Evolutionary conservation across 2,329 filamentous ascomycete genomes (phyloP), one percentile per base, ranked within the genome.

Genomic region (Tolypocladium tropicale): DNA sequence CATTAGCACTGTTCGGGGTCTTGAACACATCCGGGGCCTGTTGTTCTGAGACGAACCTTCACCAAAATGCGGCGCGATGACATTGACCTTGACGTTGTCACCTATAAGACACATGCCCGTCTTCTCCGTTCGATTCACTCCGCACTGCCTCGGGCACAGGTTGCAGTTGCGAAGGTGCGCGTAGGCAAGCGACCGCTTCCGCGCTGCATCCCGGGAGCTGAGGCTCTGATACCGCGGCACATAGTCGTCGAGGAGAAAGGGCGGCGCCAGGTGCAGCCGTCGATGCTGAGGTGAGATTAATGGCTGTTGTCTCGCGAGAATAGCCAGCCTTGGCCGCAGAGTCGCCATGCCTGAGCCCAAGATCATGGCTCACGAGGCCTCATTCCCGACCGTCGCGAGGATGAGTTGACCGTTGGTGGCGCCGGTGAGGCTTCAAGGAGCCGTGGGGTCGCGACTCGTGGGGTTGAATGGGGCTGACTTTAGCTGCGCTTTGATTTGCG

Each of bases 11-110:
- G 9, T 4, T 10, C 18, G 34, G n/a, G 30, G 37, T 51, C 53
- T 14, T 7, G 21, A 48, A 18, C 6, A 49, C 28, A 6, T 32
- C 11, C 14, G 23, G 12, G 25, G 23, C 28, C 21, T 11, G 14
- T 37, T 3, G 36, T 18, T n/a, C n/a, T n/a, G n/a, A 11, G 52
- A 70, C 75, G 61, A 59, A 80, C 78, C 83, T 76, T 93, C 89
- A 48, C 89, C 89, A 68, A 92, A 92, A 70, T 94, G 90, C 53
- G 89, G 90, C 57, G 89, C 89, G 61, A 95, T 90, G 9, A 89
- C 88, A 67, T 90, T 91, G 62, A 94, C 88, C 64, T 90, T 90
- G 56, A 84, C 88, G 51, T 80, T 85, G 57, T 86, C 79, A 16
- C 89, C 89, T 62, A 94, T 87, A 57, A 94, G 75, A 67, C 89